Evolutionary conservation across 2,329 filamentous ascomycete genomes (phyloP), one percentile per base, ranked within the genome.

Genomic region (Calonectria leucothoes): DNA sequence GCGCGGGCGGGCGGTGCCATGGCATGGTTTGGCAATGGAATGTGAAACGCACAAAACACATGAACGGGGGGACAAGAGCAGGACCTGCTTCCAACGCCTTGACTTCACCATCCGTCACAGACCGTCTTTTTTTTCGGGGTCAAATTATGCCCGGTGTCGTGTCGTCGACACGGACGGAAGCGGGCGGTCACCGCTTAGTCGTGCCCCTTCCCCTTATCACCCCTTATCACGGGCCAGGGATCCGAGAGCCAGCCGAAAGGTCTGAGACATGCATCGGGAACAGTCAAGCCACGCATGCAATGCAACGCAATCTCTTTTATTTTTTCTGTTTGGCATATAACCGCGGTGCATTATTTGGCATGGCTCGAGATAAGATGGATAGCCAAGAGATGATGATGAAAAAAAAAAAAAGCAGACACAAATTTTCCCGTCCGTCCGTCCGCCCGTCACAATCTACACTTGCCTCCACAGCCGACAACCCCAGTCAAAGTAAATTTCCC

Each of bases 211-310:
- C 55, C 55, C n/a, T 59, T 37, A 31, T 33, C 29, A 29, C 7
- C 49, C 25, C 49, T 52, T 52, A 52, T 52, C 49, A 52, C 33
- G 55, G 37, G 55, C 37, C 33, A 35, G 17, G 17, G 23, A 61
- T 23, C 55, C 31, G n/a, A 35, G 55, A 14, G 55, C 17, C 20
- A 23, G 52, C 31, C 11, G 29, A 17, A 3, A 10, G 33, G 33
- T 61, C 35, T 61, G 55, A 61, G 55, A 61, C 55, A 61, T 39
- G 55, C 55, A 61, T 61, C 55, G 55, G 55, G 55, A 61, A 61
- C 55, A 39, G n/a, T 12, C 6, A 31, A 59, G 55, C 55, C 55
- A 61, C 55, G 55, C 37, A 61, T 61, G 55, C 55, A 61, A 61
- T 39, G 55, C 55, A 37, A 61, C 33, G 35, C 55, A 61, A 61